These are phyloP conservation scores for Brachypodium distachyon DNA, from an alignment of 202 grass and related monocot genomes.

Conservation along the genomic window DNA sequence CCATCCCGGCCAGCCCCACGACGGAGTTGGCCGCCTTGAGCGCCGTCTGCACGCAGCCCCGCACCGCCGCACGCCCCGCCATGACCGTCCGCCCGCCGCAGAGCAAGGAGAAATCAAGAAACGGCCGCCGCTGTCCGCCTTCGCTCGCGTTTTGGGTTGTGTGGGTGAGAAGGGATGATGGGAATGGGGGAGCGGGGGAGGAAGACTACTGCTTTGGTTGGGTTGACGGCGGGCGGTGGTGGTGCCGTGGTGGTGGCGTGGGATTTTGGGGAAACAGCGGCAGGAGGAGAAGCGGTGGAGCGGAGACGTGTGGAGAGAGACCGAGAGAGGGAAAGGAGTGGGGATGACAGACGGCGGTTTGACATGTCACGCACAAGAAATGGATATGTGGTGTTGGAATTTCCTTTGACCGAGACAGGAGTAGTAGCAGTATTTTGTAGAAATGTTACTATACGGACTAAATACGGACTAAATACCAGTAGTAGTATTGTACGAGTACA, in stretches of 20 bases:
- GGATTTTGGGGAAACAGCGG: background rate
- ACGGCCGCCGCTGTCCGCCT: background rate
- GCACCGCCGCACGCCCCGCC: conserved; percentile 42
- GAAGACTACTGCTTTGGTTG: background rate
- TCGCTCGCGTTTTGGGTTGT: background rate
- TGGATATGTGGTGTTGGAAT: too few relatives aligned
- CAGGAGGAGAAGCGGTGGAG: too few relatives aligned
- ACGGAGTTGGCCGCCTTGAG: conserved; percentile 85
- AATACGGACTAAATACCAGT: too few relatives aligned
- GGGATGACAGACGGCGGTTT: too few relatives aligned
- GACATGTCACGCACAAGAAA: too few relatives aligned
- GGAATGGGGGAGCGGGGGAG: background rate
- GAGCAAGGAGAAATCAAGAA: background rate
- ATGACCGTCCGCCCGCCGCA: background rate
- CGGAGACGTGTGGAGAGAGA: too few relatives aligned
- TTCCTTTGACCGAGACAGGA: too few relatives aligned
- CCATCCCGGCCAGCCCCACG: conserved; percentile 82
- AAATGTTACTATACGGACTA: too few relatives aligned
- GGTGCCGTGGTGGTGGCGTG: too few relatives aligned
- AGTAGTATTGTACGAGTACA: too few relatives aligned
- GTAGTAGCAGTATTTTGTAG: too few relatives aligned
- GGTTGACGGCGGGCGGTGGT: conserved; percentile 13
- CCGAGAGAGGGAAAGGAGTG: background rate
- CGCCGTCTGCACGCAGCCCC: conserved; percentile 69
- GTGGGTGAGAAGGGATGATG: background rate